Conservation (phyloP, 768 basidiomycete genomes). For the Jaapia argillacea region DNA sequence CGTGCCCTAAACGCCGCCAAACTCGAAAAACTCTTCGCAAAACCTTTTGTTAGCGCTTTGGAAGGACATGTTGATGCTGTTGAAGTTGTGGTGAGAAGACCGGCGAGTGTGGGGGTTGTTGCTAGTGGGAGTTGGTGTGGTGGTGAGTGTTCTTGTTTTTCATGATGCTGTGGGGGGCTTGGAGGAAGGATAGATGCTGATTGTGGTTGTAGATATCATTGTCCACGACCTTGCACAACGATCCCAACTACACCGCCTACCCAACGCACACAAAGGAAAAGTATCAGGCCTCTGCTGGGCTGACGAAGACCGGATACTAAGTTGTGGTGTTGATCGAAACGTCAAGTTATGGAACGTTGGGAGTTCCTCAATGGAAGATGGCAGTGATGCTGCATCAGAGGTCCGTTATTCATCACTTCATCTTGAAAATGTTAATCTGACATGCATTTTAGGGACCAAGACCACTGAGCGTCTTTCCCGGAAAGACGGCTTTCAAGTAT, state of each 20-base stretch:
- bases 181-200: neutral
- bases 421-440: neutral
- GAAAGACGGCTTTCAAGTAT: constrained; percentile 89
- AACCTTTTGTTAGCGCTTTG: constrained; percentile 83
- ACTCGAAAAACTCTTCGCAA: constrained; percentile 96
- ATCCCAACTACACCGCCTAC: constrained; percentile 42
- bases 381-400: constrained; percentile 26
- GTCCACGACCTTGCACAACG: constrained; percentile 69
- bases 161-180: neutral
- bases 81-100: constrained; percentile 71
- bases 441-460: constrained; percentile 22
- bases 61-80: constrained; percentile 94
- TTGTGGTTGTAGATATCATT: constrained; percentile 54
- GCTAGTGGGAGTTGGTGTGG: constrained; percentile 97
- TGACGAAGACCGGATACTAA: constrained; percentile 50
- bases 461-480: constrained; percentile 72
- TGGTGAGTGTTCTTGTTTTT: constrained; percentile 46
- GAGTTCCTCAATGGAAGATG: constrained; percentile 11
- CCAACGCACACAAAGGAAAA: constrained; percentile 76
- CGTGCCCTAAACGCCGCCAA: constrained; percentile 93
- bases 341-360: constrained; percentile 80
- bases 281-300: constrained; percentile 76
- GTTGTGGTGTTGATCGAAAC: constrained; percentile 75
- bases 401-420: constrained; percentile 9
- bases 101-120: constrained; percentile 62